Evolutionary conservation across 805 yeast species (phyloP).

Genomic region (Saccharomycopsis lassenensis): DNA sequence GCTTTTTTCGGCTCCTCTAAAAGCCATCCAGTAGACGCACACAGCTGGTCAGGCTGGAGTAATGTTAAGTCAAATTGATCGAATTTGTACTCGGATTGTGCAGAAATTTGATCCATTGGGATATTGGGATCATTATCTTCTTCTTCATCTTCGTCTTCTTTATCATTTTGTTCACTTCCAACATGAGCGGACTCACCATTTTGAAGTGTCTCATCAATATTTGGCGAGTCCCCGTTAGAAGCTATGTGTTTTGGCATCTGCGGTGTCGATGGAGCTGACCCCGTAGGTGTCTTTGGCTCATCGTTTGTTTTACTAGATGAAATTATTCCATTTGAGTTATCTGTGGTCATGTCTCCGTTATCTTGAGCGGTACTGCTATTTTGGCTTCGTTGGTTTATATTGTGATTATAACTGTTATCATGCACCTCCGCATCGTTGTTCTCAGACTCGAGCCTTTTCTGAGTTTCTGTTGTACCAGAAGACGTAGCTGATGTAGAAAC

Average conservation of each 20-base stretch:
- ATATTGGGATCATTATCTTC: not conserved
- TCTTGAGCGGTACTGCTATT: too few relatives aligned
- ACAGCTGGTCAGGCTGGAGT: constrained; percentile 63
- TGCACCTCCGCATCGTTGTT: not conserved
- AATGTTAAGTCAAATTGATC: constrained; percentile 46
- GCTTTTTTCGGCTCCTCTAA: constrained; percentile 42
- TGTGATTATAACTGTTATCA: not conserved
- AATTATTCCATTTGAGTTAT: too few relatives aligned
- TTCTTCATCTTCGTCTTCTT: constrained; percentile 9
- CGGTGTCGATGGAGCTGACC: constrained; percentile 14
- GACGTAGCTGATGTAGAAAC: constrained; percentile 16
- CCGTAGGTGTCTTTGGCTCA: too few relatives aligned
- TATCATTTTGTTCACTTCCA: constrained; percentile 14
- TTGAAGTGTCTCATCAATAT: too few relatives aligned
- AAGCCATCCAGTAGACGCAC: constrained; percentile 54
- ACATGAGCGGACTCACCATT: too few relatives aligned
- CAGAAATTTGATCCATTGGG: not conserved
- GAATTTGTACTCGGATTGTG: constrained; percentile 3
- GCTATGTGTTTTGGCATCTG: constrained; percentile 8
- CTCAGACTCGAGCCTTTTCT: constrained; percentile 1
- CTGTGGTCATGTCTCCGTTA: too few relatives aligned
- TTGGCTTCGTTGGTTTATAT: not conserved
- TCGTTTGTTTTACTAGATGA: too few relatives aligned
- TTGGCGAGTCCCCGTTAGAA: constrained; percentile 5
- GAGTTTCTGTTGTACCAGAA: constrained; percentile 2